phyloP scores from a whole-genome alignment of 1,284 basidiomycete genomes.

The Apiotrichum porosum region DNA sequence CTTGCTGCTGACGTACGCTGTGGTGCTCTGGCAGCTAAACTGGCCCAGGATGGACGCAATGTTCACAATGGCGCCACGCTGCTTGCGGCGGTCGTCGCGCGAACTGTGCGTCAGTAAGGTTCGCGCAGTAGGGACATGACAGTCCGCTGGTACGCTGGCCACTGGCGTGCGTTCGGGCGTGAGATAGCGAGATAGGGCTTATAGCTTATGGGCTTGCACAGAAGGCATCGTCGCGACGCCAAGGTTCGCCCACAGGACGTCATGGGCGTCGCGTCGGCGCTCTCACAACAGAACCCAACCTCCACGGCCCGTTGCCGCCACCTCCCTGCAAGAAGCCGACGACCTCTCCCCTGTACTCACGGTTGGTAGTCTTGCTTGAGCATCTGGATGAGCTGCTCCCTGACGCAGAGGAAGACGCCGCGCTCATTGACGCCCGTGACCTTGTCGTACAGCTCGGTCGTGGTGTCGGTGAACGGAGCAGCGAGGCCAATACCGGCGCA shows the following conservation, averaged over 20 bases:
- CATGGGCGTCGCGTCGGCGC: too few relatives aligned
- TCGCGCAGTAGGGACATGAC: too few relatives aligned
- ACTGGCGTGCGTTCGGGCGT: too few relatives aligned
- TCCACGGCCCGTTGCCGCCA: too few relatives aligned
- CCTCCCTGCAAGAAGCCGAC: too few relatives aligned
- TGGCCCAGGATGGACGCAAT: conserved; percentile 14
- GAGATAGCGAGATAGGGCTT: too few relatives aligned
- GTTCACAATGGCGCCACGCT: conserved; percentile 25
- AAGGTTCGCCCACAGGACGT: too few relatives aligned
- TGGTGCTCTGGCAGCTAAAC: background rate
- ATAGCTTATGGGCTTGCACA: too few relatives aligned
- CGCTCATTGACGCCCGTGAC: conserved; percentile 27
- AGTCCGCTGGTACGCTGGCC: too few relatives aligned
- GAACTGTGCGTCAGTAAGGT: background rate
- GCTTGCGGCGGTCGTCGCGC: conserved; percentile 8
- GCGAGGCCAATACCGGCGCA: conserved; percentile 27
- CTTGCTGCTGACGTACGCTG: conserved; percentile 17
- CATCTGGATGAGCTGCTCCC: conserved; percentile 20
- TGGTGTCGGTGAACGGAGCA: conserved; percentile 9
- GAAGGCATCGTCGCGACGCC: too few relatives aligned
- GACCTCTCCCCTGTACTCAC: too few relatives aligned
- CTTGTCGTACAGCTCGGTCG: conserved; percentile 23
- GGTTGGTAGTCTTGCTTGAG: conserved; percentile 9
- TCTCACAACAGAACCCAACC: too few relatives aligned
- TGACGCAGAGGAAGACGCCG: conserved; percentile 19